Conservation (phyloP, 352 stramenopile genomes). For the Phytopythium helicoides region DNA sequence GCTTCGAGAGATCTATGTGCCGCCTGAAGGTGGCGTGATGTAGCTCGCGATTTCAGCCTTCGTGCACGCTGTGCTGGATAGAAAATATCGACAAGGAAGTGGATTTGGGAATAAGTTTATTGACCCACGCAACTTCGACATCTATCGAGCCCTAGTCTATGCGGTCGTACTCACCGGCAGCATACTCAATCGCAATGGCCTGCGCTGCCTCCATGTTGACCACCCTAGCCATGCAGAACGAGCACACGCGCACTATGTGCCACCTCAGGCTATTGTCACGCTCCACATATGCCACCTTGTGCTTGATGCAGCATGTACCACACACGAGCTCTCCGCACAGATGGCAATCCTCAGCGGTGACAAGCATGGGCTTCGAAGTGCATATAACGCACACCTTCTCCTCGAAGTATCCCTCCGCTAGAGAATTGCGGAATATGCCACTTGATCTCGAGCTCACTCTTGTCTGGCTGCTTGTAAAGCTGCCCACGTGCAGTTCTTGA, state of each 20-base stretch:
- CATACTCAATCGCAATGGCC: conserved; percentile 15
- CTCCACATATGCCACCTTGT: conserved; percentile 22
- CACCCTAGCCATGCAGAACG: conserved; percentile 17
- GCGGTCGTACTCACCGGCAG: conserved; percentile 15
- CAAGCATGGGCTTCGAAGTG: not conserved
- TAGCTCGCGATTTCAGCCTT: too few species aligned
- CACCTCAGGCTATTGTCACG: conserved; percentile 22
- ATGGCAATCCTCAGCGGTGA: conserved; percentile 14
- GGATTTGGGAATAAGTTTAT: too few species aligned
- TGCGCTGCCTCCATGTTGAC: conserved; percentile 12
- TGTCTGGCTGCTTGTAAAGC: too few species aligned
- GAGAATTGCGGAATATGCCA: too few species aligned
- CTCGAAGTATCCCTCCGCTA: too few species aligned
- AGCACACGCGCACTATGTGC: conserved; percentile 15
- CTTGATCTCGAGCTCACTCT: too few species aligned
- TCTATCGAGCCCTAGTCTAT: too few species aligned
- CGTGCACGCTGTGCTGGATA: too few species aligned
- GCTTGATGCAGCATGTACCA: conserved; percentile 18
- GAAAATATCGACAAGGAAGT: too few species aligned
- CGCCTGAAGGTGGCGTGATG: not conserved
- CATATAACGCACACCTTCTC: too few species aligned
- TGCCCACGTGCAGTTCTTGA: too few species aligned
- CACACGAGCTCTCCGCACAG: conserved; percentile 24
- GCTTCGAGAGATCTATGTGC: conserved; percentile 12
- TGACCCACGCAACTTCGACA: too few species aligned